Conservation (phyloP, 257 asterid genomes). For the Solanum bulbocastanum region DNA sequence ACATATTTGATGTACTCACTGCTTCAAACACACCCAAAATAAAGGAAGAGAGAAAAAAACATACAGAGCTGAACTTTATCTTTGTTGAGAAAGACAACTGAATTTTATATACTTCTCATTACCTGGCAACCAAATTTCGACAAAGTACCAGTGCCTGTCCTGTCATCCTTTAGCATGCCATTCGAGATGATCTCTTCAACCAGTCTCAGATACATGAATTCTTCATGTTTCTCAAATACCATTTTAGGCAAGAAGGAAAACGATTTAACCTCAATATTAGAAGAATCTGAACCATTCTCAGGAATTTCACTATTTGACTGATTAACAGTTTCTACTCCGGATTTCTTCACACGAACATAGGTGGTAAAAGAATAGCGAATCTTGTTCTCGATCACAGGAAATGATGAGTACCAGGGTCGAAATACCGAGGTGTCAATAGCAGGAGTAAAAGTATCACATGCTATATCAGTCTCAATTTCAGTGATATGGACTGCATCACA, state of each 20-base stretch:
- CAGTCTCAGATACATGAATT: constrained; percentile 61
- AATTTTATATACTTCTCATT: not conserved
- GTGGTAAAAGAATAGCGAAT: constrained; percentile 49
- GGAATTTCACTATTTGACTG: constrained; percentile 2
- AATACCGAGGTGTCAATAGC: constrained; percentile 54
- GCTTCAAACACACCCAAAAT: not conserved
- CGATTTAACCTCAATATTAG: constrained; percentile 26
- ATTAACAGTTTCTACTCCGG: constrained; percentile 6
- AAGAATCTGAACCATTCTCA: constrained; percentile 17
- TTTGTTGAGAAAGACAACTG: not conserved
- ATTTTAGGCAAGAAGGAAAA: constrained; percentile 64
- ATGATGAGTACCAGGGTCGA: constrained; percentile 86
- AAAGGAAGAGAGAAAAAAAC: not conserved
- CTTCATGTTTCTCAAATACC: constrained; percentile 80
- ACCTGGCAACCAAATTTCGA: constrained; percentile 98
- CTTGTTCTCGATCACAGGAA: constrained; percentile 52
- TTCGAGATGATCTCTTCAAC: constrained; percentile 72
- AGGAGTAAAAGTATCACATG: constrained; percentile 88
- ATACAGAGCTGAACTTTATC: not conserved
- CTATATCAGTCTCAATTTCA: constrained; percentile 49
- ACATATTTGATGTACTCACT: not conserved
- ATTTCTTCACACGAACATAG: constrained; percentile 52
- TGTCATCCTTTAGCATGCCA: constrained; percentile 74
- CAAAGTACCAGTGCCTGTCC: constrained; percentile 89
- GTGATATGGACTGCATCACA: constrained; percentile 90